These are phyloP conservation scores for Parmelia sp. DNA, from an alignment of 495 filamentous ascomycete genomes.

Conservation along the genomic window DNA sequence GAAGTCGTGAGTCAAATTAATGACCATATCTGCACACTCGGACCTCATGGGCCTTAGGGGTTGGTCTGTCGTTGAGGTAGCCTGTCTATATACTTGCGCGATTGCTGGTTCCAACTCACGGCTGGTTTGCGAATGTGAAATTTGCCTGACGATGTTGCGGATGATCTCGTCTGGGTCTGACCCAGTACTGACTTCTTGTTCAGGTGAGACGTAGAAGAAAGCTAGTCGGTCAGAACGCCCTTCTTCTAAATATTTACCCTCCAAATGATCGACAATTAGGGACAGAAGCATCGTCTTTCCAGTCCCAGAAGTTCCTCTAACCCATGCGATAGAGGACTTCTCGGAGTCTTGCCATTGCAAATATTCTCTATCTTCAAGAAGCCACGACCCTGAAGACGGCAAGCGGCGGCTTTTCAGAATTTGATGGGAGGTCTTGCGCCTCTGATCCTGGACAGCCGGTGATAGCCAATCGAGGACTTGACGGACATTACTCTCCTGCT, in stretches of 20 bases:
- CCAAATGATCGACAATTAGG: slow-evolving; percentile 3
- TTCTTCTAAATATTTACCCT: background rate
- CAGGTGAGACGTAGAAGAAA: slow-evolving; percentile 9
- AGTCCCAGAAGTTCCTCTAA: slow-evolving; percentile 9
- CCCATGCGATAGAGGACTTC: slow-evolving; percentile 9
- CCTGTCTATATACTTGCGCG: background rate
- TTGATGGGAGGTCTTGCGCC: slow-evolving; percentile 3
- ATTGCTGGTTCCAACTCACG: slow-evolving; percentile 6
- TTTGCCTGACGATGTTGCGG: slow-evolving; percentile 9
- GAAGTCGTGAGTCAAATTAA: slow-evolving; percentile 5
- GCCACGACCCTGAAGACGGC: slow-evolving; percentile 6
- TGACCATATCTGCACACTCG: slow-evolving; percentile 8
- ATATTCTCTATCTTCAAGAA: slow-evolving; percentile 6
- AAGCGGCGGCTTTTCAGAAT: background rate
- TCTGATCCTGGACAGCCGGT: slow-evolving; percentile 6
- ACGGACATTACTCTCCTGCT: slow-evolving; percentile 3
- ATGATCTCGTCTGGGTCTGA: slow-evolving; percentile 11
- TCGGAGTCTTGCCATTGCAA: slow-evolving; percentile 9
- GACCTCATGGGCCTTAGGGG: slow-evolving; percentile 7
- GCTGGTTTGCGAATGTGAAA: background rate
- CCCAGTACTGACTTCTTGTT: background rate
- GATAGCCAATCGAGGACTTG: slow-evolving; percentile 15
- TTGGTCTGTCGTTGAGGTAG: slow-evolving; percentile 7
- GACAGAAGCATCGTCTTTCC: slow-evolving; percentile 15
- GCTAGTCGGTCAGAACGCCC: slow-evolving; percentile 3